phyloP scores from a whole-genome alignment of 129 eudicot genomes.

The Artemisia annua region DNA sequence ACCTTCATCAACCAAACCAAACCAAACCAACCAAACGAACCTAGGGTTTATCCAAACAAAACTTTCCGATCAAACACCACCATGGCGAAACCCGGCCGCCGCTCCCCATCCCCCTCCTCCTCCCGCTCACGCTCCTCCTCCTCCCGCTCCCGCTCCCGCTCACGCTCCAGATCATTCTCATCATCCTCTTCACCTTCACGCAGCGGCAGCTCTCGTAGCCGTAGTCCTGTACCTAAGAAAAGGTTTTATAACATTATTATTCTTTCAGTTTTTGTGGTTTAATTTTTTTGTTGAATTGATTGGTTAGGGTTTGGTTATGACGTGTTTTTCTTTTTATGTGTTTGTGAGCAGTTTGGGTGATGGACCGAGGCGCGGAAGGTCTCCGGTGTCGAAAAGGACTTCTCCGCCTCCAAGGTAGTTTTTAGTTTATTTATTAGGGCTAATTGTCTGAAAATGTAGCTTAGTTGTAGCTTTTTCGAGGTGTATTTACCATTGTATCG shows the following conservation, averaged over 20 bases:
- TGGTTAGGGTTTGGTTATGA: too few species aligned
- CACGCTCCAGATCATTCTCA: constrained; percentile 56
- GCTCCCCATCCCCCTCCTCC: constrained; percentile 41
- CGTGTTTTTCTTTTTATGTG: too few species aligned
- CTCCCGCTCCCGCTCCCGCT: constrained; percentile 48
- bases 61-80: not conserved
- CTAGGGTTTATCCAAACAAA: not conserved
- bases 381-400: constrained; percentile 72
- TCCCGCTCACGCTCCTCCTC: constrained; percentile 62
- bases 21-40: not conserved
- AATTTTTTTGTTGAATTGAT: not conserved
- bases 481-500: not conserved
- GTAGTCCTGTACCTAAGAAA: constrained; percentile 49
- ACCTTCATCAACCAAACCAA: not conserved
- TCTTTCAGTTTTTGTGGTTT: not conserved
- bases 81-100: constrained; percentile 16
- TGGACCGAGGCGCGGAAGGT: constrained; percentile 74
- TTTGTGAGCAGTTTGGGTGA: constrained; percentile 59
- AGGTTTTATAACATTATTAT: constrained; percentile 30
- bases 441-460: not conserved
- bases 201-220: constrained; percentile 66
- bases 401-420: constrained; percentile 75
- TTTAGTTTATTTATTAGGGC: not conserved
- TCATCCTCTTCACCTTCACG: constrained; percentile 69
- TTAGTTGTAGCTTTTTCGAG: not conserved